Evolutionary conservation across 2,329 filamentous ascomycete species (phyloP).

Genomic region (Trichophyton simii): DNA sequence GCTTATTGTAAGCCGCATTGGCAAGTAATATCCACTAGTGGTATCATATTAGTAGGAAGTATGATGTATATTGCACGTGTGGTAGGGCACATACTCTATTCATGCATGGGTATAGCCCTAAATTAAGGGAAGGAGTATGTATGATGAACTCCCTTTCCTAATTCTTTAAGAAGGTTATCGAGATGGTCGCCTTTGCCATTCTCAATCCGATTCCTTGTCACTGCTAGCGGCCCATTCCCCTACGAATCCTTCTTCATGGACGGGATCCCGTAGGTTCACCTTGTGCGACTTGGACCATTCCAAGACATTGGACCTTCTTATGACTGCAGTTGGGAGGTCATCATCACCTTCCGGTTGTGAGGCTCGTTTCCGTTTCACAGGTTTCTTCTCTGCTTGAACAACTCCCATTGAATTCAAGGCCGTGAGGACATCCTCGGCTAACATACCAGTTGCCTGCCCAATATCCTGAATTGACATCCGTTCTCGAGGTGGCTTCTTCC

Average conservation of each 20-base stretch:
- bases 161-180: not conserved
- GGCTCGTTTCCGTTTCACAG: slow-evolving; percentile 42
- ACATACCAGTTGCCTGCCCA: slow-evolving; percentile 68
- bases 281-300: slow-evolving; percentile 53
- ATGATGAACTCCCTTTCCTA: not conserved
- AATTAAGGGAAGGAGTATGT: not conserved
- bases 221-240: slow-evolving; percentile 45
- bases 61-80: not conserved
- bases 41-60: not conserved
- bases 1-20: not conserved
- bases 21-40: not conserved
- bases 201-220: not conserved
- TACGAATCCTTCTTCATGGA: slow-evolving; percentile 63
- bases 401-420: slow-evolving; percentile 72
- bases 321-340: slow-evolving; percentile 26
- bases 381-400: slow-evolving; percentile 39
- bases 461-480: slow-evolving; percentile 57
- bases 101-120: not conserved
- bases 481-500: slow-evolving; percentile 33
- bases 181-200: not conserved
- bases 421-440: slow-evolving; percentile 66
- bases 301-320: slow-evolving; percentile 48
- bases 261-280: slow-evolving; percentile 52
- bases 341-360: slow-evolving; percentile 15
- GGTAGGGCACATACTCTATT: not conserved